phyloP scores from a whole-genome alignment of 2,329 filamentous ascomycete genomes.

The Scedosporium aurantiacum region DNA sequence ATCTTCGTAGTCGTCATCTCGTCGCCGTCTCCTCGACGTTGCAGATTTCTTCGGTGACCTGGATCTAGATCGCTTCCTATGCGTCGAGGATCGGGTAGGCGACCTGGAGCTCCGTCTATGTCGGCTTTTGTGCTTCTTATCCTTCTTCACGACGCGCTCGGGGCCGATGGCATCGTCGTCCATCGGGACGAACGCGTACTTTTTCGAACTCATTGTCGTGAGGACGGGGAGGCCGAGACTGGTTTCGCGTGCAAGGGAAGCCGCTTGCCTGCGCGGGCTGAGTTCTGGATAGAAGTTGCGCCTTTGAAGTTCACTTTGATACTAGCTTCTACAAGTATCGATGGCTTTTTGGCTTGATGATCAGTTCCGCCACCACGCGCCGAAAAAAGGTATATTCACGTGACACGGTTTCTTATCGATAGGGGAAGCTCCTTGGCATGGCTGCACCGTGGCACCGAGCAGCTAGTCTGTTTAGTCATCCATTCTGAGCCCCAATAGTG shows the following conservation, averaged over 20 bases:
- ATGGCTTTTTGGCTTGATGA: too few relatives aligned
- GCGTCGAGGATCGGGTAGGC: constrained; percentile 1
- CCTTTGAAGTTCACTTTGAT: too few relatives aligned
- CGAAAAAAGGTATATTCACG: too few relatives aligned
- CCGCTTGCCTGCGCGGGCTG: too few relatives aligned
- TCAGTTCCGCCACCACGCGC: too few relatives aligned
- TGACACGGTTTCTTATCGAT: too few relatives aligned
- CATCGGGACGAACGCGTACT: constrained; percentile 58
- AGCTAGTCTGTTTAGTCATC: too few relatives aligned
- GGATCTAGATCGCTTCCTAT: constrained; percentile 15
- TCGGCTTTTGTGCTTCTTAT: constrained; percentile 30
- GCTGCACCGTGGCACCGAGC: too few relatives aligned
- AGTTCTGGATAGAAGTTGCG: too few relatives aligned
- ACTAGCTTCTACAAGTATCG: too few relatives aligned
- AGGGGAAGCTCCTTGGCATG: too few relatives aligned
- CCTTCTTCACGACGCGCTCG: constrained; percentile 22
- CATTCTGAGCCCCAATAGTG: too few relatives aligned
- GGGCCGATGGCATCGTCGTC: constrained; percentile 36
- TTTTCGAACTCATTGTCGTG: constrained; percentile 39
- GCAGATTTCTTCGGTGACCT: constrained; percentile 27
- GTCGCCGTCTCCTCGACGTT: constrained; percentile 29
- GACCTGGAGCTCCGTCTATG: constrained; percentile 3
- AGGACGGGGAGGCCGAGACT: not conserved
- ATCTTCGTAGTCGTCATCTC: constrained; percentile 53
- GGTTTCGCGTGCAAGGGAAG: not conserved